A percentile compares a stretch with the other conserved stretches of the same genome.
Conservation (phyloP, 192 early-diverging fungal species). For the Coemansia sp. region DNA sequence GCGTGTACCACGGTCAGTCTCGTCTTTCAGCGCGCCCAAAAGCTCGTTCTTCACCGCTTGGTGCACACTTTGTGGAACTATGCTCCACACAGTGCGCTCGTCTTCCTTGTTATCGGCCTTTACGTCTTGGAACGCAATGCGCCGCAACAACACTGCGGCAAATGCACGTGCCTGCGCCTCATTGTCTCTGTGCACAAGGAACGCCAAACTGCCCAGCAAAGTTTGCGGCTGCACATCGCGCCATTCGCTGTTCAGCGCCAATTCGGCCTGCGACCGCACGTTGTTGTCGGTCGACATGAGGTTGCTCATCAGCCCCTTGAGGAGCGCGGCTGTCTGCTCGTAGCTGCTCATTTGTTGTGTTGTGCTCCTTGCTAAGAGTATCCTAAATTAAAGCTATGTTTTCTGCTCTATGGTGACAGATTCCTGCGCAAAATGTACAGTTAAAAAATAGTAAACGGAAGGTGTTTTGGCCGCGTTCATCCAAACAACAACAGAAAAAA, state of each 20-base stretch:
- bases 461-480: not conserved
- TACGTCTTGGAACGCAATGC: slow-evolving; percentile 58
- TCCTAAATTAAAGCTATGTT: no score
- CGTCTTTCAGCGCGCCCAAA: slow-evolving; percentile 73
- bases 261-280: slow-evolving; percentile 64
- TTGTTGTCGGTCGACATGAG: slow-evolving; percentile 62
- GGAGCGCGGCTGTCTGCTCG: slow-evolving; percentile 38
- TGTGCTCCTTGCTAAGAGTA: not conserved
- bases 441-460: not conserved
- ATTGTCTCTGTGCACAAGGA: slow-evolving; percentile 54
- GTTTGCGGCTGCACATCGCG: slow-evolving; percentile 60
- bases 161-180: slow-evolving; percentile 63
- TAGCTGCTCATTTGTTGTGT: slow-evolving; percentile 25
- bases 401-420: not conserved
- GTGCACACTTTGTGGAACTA: slow-evolving; percentile 64
- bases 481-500: not conserved
- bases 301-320: slow-evolving; percentile 46
- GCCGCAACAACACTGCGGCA: slow-evolving; percentile 67
- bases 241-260: slow-evolving; percentile 61
- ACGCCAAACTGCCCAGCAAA: slow-evolving; percentile 60
- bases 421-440: slow-evolving; percentile 1
- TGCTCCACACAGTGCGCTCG: slow-evolving; percentile 69
- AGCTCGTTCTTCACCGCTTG: slow-evolving; percentile 73
- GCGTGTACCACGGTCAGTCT: slow-evolving; percentile 69
- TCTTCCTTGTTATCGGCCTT: slow-evolving; percentile 52